A percentile compares a stretch with the other conserved stretches of the same genome.
Evolutionary conservation across 805 yeast genomes (phyloP).

Genomic region (Dipodascopsis tothii): DNA sequence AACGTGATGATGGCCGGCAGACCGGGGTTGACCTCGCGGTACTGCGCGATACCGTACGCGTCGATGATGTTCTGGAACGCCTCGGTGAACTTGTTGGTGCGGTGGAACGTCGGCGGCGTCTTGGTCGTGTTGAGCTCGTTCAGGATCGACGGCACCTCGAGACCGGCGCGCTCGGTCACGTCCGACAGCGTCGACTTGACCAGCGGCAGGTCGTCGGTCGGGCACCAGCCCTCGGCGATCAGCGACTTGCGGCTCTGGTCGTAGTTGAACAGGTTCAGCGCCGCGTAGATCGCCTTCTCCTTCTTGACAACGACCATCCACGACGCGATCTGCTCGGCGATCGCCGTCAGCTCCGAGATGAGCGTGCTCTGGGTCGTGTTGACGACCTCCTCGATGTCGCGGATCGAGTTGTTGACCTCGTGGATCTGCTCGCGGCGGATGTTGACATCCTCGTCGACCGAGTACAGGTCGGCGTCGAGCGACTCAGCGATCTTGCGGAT

Average conservation of each 20-base stretch:
- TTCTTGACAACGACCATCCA: conserved; percentile 67
- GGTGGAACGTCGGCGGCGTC: conserved; percentile 90
- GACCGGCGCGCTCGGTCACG: conserved; percentile 45
- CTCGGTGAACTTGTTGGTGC: conserved; percentile 86
- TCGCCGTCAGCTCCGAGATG: conserved; percentile 66
- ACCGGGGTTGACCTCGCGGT: conserved; percentile 94
- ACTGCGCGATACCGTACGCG: conserved; percentile 88
- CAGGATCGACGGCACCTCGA: conserved; percentile 42
- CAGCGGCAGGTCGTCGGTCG: conserved; percentile 62
- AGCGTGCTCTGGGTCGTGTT: conserved; percentile 60
- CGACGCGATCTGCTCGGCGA: conserved; percentile 63
- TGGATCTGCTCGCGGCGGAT: conserved; percentile 34
- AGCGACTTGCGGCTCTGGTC: conserved; percentile 79
- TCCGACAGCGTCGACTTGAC: conserved; percentile 62
- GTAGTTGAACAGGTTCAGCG: conserved; percentile 71
- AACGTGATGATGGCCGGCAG: conserved; percentile 89
- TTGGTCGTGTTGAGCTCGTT: conserved; percentile 63
- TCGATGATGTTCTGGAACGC: conserved; percentile 93
- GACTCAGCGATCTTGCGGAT: conserved; percentile 82
- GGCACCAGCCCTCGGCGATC: conserved; percentile 96
- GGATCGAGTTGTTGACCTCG: conserved; percentile 41
- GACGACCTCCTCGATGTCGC: conserved; percentile 55
- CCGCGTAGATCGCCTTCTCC: conserved; percentile 75
- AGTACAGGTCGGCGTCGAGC: conserved; percentile 70
- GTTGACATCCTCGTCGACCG: conserved; percentile 45